These are phyloP conservation scores for Ambrosiella cleistominuta DNA, from an alignment of 2,329 filamentous ascomycete species.

Conservation along the genomic window DNA sequence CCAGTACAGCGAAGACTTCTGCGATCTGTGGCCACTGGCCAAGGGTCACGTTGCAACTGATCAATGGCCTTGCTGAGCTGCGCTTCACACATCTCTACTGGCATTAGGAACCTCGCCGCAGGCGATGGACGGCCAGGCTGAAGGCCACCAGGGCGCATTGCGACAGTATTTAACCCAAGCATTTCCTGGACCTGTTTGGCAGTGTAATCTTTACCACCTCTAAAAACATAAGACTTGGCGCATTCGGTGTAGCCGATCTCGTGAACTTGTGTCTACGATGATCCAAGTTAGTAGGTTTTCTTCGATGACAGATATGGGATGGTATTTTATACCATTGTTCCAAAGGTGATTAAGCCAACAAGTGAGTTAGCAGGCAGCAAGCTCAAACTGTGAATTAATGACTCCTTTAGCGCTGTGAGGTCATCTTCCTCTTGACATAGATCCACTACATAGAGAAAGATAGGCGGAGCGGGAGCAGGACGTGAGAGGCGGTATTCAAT, in stretches of 20 bases:
- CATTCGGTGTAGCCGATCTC: constrained; percentile 97
- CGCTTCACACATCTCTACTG: constrained; percentile 90
- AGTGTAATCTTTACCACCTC: constrained; percentile 93
- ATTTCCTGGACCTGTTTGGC: constrained; percentile 99
- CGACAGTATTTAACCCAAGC: constrained; percentile 64
- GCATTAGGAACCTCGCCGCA: constrained; percentile 77
- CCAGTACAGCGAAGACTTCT: constrained; percentile 83
- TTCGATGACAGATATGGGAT: not conserved
- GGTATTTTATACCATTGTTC: constrained; percentile 57
- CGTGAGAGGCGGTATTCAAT: constrained; percentile 72
- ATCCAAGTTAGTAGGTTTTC: not conserved
- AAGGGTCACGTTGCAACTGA: constrained; percentile 89
- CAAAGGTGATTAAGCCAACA: constrained; percentile 71
- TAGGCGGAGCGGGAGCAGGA: constrained; percentile 69
- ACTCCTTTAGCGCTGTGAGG: constrained; percentile 66
- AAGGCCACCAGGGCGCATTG: constrained; percentile 51
- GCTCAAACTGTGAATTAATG: constrained; percentile 70
- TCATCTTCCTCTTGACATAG: constrained; percentile 81
- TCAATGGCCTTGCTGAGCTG: constrained; percentile 93
- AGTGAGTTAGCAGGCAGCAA: constrained; percentile 65
- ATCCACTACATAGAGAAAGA: constrained; percentile 77
- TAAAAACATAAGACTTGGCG: constrained; percentile 96
- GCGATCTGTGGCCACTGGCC: constrained; percentile 89
- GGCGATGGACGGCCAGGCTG: constrained; percentile 63
- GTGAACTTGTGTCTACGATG: constrained; percentile 65